These are phyloP conservation scores for Kuraishia piskuri DNA, from an alignment of 805 yeast genomes.

Conservation along the genomic window DNA sequence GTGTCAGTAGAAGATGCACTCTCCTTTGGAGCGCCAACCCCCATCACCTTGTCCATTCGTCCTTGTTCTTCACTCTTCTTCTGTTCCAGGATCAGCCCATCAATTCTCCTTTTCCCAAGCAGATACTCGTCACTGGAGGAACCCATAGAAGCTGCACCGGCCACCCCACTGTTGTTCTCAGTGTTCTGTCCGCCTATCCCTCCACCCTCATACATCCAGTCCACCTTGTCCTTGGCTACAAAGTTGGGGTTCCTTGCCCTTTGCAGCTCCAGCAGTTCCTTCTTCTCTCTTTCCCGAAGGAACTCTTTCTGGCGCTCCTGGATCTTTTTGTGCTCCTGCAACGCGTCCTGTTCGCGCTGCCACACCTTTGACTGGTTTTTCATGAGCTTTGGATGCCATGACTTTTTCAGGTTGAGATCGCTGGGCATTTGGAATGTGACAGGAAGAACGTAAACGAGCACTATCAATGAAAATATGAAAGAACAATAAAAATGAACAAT, in stretches of 20 bases:
- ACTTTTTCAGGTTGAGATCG: conserved; percentile 82
- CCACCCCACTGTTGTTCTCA: too few relatives aligned
- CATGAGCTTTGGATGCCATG: conserved; percentile 91
- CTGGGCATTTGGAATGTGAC: conserved; percentile 57
- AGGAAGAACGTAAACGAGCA: too few relatives aligned
- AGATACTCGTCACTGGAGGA: not conserved
- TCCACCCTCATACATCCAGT: conserved; percentile 77
- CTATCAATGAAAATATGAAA: too few relatives aligned
- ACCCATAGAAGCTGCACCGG: not conserved
- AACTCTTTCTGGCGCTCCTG: conserved; percentile 59
- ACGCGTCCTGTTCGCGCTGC: conserved; percentile 69
- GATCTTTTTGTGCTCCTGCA: conserved; percentile 60
- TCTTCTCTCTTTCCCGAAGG: conserved; percentile 48
- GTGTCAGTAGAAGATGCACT: conserved; percentile 8
- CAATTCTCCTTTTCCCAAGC: not conserved
- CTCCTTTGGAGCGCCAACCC: conserved; percentile 8
- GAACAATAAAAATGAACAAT: too few relatives aligned
- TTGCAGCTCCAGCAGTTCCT: conserved; percentile 43
- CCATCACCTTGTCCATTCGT: conserved; percentile 15
- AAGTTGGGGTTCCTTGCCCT: conserved; percentile 28
- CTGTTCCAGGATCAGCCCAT: not conserved
- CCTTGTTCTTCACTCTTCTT: not conserved
- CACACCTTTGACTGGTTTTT: conserved; percentile 83
- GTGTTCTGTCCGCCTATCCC: not conserved
- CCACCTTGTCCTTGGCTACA: conserved; percentile 38